Evolutionary conservation across 73 alveolate genomes (phyloP).

Genomic region (Paramecium primaurelia): DNA sequence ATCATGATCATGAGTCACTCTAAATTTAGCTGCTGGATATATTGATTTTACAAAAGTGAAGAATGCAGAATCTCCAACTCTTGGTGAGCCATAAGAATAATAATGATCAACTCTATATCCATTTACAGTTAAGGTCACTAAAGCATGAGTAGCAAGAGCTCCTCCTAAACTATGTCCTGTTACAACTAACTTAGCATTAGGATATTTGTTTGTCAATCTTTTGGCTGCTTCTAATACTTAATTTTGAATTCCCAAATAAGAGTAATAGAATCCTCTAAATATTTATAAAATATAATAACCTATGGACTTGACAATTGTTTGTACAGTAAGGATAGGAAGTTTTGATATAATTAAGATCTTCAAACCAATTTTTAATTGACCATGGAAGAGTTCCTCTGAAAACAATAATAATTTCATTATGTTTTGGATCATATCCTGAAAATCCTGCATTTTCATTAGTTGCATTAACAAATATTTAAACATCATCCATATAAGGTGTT

Average conservation of each 20-base stretch:
- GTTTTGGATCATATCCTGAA: slow-evolving; percentile 41
- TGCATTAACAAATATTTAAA: neutral
- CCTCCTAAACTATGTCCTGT: slow-evolving; percentile 63
- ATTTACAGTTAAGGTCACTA: neutral
- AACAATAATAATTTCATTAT: slow-evolving; percentile 35
- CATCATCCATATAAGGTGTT: slow-evolving; percentile 35
- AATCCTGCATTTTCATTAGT: slow-evolving; percentile 31
- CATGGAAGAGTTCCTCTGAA: slow-evolving; percentile 65
- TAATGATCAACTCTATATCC: neutral
- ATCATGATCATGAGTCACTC: slow-evolving; percentile 53
- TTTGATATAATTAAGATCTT: slow-evolving; percentile 29
- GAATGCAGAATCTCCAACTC: slow-evolving; percentile 54
- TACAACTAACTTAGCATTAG: slow-evolving; percentile 5
- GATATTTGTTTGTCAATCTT: neutral
- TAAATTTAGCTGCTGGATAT: slow-evolving; percentile 31
- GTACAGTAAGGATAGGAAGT: slow-evolving; percentile 23
- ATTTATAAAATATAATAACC: neutral
- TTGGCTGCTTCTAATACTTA: neutral
- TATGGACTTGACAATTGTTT: slow-evolving; percentile 40
- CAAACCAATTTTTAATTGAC: slow-evolving; percentile 54
- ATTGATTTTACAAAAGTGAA: neutral
- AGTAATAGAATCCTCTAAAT: slow-evolving; percentile 25
- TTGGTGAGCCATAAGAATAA: slow-evolving; percentile 57
- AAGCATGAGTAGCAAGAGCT: slow-evolving; percentile 59
- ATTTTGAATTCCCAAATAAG: neutral